Percentiles rank a stretch among this genome's conserved stretches.
Evolutionary conservation across 768 basidiomycete genomes (phyloP).

Genomic region (Lactifluus rugatus): DNA sequence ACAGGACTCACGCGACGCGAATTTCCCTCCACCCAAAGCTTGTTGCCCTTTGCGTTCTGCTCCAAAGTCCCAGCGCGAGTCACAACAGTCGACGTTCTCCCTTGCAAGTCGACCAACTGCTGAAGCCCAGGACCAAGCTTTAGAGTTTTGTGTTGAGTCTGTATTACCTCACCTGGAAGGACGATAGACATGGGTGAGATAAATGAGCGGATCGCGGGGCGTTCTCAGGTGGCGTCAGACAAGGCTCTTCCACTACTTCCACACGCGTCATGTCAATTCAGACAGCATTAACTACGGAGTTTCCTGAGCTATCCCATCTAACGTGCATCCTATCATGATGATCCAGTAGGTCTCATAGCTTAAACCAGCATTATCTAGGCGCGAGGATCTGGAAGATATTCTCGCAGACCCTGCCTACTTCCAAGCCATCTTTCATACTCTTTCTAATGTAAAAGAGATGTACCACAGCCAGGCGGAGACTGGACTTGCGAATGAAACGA

Average conservation of each 20-base stretch:
- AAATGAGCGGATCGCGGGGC: neutral
- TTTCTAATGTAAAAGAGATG: constrained; percentile 62
- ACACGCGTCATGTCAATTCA: constrained; percentile 14
- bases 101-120: constrained; percentile 34
- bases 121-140: constrained; percentile 80
- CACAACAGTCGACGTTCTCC: constrained; percentile 34
- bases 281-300: constrained; percentile 38
- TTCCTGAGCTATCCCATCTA: constrained; percentile 62
- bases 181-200: constrained; percentile 43
- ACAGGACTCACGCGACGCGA: constrained; percentile 67
- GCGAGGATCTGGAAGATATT: constrained; percentile 86
- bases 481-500: constrained; percentile 73
- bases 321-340: constrained; percentile 36
- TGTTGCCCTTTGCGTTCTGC: constrained; percentile 61
- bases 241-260: neutral
- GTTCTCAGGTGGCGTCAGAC: neutral
- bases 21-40: constrained; percentile 86
- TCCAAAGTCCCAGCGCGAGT: constrained; percentile 64
- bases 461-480: constrained; percentile 71
- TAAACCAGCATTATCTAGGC: constrained; percentile 35
- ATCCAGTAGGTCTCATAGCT: neutral
- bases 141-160: constrained; percentile 66
- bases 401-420: constrained; percentile 75
- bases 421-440: constrained; percentile 76
- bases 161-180: constrained; percentile 74